Conservation (phyloP, 1,284 basidiomycete species). For the Irpex sp. region DNA sequence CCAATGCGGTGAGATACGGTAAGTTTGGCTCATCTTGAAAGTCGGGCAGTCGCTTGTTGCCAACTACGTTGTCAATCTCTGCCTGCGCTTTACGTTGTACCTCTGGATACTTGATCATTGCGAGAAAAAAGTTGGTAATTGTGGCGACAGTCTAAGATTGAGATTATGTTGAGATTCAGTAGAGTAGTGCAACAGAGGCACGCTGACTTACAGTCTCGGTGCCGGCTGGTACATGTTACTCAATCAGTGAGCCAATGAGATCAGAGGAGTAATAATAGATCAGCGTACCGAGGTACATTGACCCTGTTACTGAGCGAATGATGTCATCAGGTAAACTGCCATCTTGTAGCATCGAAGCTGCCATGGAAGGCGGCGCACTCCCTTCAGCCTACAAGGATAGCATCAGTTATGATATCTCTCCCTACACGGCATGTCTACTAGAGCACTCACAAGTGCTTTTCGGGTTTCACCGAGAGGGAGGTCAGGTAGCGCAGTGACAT, state of each 20-base stretch:
- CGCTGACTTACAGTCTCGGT: conserved; percentile 16
- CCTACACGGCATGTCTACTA: not conserved
- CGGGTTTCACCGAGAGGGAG: not conserved
- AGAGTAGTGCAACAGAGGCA: not conserved
- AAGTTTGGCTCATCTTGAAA: conserved; percentile 27
- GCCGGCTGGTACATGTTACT: conserved; percentile 11
- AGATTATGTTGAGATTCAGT: not conserved
- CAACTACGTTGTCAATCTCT: conserved; percentile 30
- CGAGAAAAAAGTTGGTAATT: conserved; percentile 20
- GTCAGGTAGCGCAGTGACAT: not conserved
- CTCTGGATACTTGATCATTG: conserved; percentile 29
- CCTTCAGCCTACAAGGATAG: conserved; percentile 1
- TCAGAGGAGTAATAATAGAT: not conserved
- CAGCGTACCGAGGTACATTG: conserved; percentile 15
- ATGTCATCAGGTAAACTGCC: conserved; percentile 8
- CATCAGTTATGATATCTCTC: not conserved
- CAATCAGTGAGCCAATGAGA: not conserved
- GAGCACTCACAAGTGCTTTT: not conserved
- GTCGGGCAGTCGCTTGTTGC: conserved; percentile 24
- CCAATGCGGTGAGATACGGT: conserved; percentile 28
- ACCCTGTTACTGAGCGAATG: conserved; percentile 12
- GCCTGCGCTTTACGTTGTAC: conserved; percentile 26
- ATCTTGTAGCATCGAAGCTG: not conserved
- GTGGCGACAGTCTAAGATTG: conserved; percentile 16
- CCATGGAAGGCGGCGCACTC: not conserved